Evolutionary conservation across 2,329 filamentous ascomycete species (phyloP).

Genomic region (Monosporascus ibericus): DNA sequence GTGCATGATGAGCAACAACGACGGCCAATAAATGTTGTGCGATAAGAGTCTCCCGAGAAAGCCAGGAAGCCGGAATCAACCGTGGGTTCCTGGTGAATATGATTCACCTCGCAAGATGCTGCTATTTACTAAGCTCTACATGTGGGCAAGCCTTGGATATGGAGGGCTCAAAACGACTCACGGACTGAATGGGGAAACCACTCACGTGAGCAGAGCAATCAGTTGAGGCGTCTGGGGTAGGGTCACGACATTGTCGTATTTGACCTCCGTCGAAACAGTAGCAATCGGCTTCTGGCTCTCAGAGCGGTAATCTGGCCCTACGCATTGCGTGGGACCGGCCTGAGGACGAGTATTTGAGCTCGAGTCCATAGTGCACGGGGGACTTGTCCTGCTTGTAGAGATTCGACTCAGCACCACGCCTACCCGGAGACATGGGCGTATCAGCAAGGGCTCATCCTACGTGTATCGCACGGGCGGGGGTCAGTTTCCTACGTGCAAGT

Average conservation of each 20-base stretch:
- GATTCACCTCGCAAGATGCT: too few species aligned
- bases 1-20: slow-evolving; percentile 7
- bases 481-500: too few species aligned
- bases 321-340: slow-evolving; percentile 50
- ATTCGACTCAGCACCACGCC: too few species aligned
- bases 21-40: not conserved
- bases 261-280: slow-evolving; percentile 78
- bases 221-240: slow-evolving; percentile 91
- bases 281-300: slow-evolving; percentile 76
- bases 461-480: too few species aligned
- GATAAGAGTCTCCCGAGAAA: not conserved
- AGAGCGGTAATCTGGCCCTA: slow-evolving; percentile 75
- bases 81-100: too few species aligned
- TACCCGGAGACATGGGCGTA: too few species aligned
- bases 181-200: slow-evolving; percentile 24
- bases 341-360: slow-evolving; percentile 22
- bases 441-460: too few species aligned
- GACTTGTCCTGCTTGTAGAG: slow-evolving; percentile 3
- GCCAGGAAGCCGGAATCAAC: too few species aligned
- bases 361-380: slow-evolving; percentile 32
- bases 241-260: slow-evolving; percentile 82
- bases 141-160: not conserved
- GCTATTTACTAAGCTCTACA: too few species aligned
- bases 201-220: slow-evolving; percentile 95
- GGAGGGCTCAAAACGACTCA: not conserved